Conservation (phyloP, 495 filamentous ascomycete genomes). For the Aspergillus cavernicola region DNA sequence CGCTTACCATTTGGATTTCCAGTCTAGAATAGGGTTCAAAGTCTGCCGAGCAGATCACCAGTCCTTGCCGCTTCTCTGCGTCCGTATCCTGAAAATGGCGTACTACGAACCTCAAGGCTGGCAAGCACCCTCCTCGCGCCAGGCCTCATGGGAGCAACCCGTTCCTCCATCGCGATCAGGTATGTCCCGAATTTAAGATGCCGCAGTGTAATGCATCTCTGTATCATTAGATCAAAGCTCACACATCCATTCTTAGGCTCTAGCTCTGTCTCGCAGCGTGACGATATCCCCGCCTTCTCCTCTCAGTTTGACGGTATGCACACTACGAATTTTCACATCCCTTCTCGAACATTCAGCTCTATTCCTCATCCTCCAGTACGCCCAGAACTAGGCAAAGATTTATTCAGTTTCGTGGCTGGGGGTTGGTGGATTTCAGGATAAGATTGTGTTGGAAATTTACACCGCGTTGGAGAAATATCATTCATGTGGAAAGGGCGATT, state of each 20-base stretch:
- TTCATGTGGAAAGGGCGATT: constrained; percentile 10
- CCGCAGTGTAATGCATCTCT: neutral
- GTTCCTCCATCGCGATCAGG: constrained; percentile 84
- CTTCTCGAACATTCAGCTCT: neutral
- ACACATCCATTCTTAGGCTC: constrained; percentile 53
- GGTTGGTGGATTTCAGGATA: neutral
- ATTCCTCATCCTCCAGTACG: neutral
- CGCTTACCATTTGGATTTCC: constrained; percentile 1
- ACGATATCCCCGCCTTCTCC: constrained; percentile 76
- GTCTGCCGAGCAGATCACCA: constrained; percentile 26
- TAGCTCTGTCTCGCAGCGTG: constrained; percentile 70
- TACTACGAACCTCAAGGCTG: constrained; percentile 89
- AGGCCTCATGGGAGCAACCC: constrained; percentile 77
- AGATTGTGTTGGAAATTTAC: neutral
- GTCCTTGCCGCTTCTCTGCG: constrained; percentile 25
- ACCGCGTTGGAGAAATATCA: neutral
- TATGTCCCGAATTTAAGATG: constrained; percentile 34
- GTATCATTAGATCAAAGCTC: neutral
- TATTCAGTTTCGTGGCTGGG: neutral
- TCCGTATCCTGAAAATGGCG: constrained; percentile 56
- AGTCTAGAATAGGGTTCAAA: constrained; percentile 5
- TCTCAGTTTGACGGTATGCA: constrained; percentile 87
- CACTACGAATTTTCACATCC: neutral
- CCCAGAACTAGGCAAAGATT: neutral
- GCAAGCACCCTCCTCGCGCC: constrained; percentile 61